These are phyloP conservation scores for Endoconidiophora laricicola DNA, from an alignment of 2,329 filamentous ascomycete species.

Conservation along the genomic window DNA sequence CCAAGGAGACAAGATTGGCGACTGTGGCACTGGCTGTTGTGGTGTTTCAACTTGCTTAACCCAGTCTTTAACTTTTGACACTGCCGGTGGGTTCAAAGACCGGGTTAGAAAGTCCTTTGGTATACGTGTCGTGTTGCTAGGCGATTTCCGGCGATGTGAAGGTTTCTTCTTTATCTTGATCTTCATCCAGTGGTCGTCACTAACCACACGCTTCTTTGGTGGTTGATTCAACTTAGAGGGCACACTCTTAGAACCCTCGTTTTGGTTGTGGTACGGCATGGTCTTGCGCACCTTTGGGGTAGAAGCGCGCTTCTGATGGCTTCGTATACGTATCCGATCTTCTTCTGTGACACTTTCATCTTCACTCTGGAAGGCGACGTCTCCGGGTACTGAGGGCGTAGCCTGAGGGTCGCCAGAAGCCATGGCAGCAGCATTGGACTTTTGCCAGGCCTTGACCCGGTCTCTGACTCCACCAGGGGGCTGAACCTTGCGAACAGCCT, in stretches of 20 bases:
- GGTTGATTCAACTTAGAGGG: slow-evolving; percentile 30
- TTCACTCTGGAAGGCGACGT: slow-evolving; percentile 43
- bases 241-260: slow-evolving; percentile 13
- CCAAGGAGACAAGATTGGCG: background rate
- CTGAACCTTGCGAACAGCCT: slow-evolving; percentile 39
- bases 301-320: slow-evolving; percentile 21
- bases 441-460: slow-evolving; percentile 74
- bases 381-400: slow-evolving; percentile 39
- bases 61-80: slow-evolving; percentile 47
- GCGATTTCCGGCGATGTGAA: slow-evolving; percentile 17
- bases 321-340: slow-evolving; percentile 40
- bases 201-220: slow-evolving; percentile 83
- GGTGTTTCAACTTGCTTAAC: slow-evolving; percentile 37
- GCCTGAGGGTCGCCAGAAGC: slow-evolving; percentile 32
- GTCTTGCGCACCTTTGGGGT: slow-evolving; percentile 1
- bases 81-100: slow-evolving; percentile 37
- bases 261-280: background rate
- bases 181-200: slow-evolving; percentile 78
- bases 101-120: slow-evolving; percentile 41
- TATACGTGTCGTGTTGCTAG: slow-evolving; percentile 21
- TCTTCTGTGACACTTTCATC: slow-evolving; percentile 45
- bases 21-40: slow-evolving; percentile 2
- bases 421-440: slow-evolving; percentile 52
- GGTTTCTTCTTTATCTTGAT: slow-evolving; percentile 35
- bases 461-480: slow-evolving; percentile 54